Base-by-base conservation (phyloP, 2,329 filamentous ascomycete species). In the Diaporthe citriasiana region DNA sequence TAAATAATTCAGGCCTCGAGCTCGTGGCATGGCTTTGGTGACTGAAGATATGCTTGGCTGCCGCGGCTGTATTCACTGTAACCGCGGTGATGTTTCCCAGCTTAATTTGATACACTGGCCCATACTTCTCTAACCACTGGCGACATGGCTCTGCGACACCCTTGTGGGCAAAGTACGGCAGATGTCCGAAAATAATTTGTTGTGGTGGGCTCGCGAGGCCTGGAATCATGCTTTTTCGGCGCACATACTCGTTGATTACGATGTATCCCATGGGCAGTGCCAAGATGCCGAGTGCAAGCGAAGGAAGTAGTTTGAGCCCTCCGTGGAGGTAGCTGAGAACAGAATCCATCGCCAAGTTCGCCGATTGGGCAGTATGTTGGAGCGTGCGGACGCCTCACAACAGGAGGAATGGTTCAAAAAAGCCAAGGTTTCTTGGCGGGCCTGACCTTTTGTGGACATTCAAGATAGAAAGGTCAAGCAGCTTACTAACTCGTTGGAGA, bases 1-100 rank as follows among this genome's bases (percentile, higher is more conserved):
- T 90, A 79, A 90, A 90, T 70, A 90, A 88, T 75, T 89, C 87
- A 0, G 89, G 89, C 25, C 89, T 81, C 0, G 88, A 90, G 72
- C 85, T 88, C 68, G 90, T 79, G 0, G 89, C 87, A 76, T 89
- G 87, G 0, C 86, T 59, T 42, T 72, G 84, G 77, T 90, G 87
- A 2, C 85, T 85, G 74, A 90, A 89, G 9, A 91, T 81, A 13
- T 82, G 80, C 73, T 85, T 87, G 0, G 88, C 88, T 3, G 87
- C 81, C 1, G 85, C 85, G 1, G 88, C 87, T 8, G 86, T 87
- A 77, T 90, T 90, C 59, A 91, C 85, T 13, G 91, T 85, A 3
- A 91, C 84, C 19, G 90, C 82, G 0, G 88, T 88, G 22, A 89
- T 83, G 60, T 91, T 90, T 0, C 89, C 89, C 9, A 91, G 79